Conservation (phyloP, 73 alveolate species). For the Uronychia setigera region DNA sequence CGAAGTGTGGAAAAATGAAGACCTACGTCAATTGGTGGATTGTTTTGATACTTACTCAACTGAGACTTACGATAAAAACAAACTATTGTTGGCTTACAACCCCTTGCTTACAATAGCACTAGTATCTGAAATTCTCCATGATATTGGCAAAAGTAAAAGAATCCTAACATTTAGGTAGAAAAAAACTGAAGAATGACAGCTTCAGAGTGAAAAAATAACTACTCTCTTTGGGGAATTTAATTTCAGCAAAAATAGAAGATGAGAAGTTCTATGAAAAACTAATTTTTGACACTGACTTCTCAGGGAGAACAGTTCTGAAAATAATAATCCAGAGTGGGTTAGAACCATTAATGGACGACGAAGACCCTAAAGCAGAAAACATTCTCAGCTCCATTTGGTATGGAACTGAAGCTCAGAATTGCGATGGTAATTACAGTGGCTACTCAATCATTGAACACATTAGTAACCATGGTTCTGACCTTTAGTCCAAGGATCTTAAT, state of each 20-base stretch:
- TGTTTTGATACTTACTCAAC: slow-evolving; percentile 36
- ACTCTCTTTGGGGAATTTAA: slow-evolving; percentile 37
- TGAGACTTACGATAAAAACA: slow-evolving; percentile 38
- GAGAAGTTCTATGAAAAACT: slow-evolving; percentile 3
- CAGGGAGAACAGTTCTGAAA: slow-evolving; percentile 13
- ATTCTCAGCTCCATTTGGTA: slow-evolving; percentile 20
- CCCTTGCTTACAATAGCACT: slow-evolving; percentile 67
- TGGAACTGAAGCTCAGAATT: slow-evolving; percentile 26
- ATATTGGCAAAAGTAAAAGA: slow-evolving; percentile 21
- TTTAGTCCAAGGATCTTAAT: slow-evolving; percentile 4
- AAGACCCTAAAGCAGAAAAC: slow-evolving; percentile 20
- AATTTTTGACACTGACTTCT: slow-evolving; percentile 23
- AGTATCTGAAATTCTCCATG: slow-evolving; percentile 42
- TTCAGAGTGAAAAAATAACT: neutral
- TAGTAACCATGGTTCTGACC: slow-evolving; percentile 22
- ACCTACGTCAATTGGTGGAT: slow-evolving; percentile 46
- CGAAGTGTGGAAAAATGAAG: slow-evolving; percentile 57
- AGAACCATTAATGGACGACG: slow-evolving; percentile 3
- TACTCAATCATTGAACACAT: slow-evolving; percentile 15
- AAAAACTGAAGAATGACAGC: slow-evolving; percentile 43
- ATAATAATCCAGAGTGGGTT: slow-evolving; percentile 15
- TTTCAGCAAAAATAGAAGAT: slow-evolving; percentile 41
- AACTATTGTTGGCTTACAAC: slow-evolving; percentile 51
- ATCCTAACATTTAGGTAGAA: too few species aligned
- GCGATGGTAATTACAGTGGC: slow-evolving; percentile 21